phyloP scores from a whole-genome alignment of 306 rosid genomes.

The Castanea crenata region DNA sequence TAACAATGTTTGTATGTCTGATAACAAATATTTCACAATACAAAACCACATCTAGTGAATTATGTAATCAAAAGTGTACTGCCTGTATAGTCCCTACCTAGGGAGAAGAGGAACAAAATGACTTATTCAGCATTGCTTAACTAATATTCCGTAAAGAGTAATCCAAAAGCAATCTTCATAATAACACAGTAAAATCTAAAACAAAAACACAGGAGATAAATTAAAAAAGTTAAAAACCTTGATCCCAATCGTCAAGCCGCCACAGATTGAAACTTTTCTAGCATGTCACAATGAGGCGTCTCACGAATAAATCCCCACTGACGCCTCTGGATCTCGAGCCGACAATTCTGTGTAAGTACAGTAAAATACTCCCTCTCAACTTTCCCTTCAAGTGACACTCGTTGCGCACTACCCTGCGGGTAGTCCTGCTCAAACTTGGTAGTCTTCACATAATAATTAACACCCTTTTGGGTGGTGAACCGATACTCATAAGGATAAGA shows the following conservation, averaged over 20 bases:
- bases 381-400: conserved; percentile 41
- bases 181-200: conserved; percentile 24
- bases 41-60: background rate
- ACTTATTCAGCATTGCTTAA: conserved; percentile 39
- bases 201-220: conserved; percentile 16
- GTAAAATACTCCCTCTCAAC: conserved; percentile 76
- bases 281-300: conserved; percentile 87
- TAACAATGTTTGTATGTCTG: background rate
- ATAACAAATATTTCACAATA: background rate
- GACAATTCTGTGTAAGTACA: conserved; percentile 75
- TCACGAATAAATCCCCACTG: conserved; percentile 93
- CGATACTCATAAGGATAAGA: conserved; percentile 67
- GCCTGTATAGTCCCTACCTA: background rate
- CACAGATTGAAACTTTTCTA: conserved; percentile 47
- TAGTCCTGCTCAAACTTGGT: conserved; percentile 65
- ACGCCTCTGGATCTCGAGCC: conserved; percentile 78
- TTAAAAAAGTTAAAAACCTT: conserved; percentile 34
- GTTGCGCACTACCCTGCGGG: conserved; percentile 45
- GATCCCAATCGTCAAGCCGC: conserved; percentile 38
- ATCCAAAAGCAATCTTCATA: conserved; percentile 12
- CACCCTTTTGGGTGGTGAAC: conserved; percentile 62
- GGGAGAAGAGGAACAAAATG: conserved; percentile 13
- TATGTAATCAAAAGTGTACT: background rate
- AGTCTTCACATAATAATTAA: conserved; percentile 79
- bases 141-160: conserved; percentile 15